Evolutionary conservation across 192 early-diverging fungal genomes (phyloP).

Genomic region (Phlyctochytrium planicorne): DNA sequence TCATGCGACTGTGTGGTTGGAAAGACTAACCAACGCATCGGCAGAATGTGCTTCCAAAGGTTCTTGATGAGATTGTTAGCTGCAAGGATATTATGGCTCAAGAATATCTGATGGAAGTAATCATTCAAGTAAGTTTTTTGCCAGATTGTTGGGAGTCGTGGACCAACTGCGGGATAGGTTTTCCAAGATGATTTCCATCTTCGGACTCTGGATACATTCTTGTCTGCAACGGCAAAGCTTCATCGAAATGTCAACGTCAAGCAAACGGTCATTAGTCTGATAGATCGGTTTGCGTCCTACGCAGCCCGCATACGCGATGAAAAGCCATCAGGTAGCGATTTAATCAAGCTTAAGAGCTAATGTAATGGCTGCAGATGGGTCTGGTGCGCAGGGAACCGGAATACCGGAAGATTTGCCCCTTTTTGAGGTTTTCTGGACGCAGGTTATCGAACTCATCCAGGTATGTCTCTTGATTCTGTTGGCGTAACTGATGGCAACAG

Average conservation of each 20-base stretch:
- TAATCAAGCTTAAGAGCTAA: too few species aligned
- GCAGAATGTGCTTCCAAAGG: conserved; percentile 79
- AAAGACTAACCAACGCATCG: not conserved
- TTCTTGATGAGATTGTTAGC: conserved; percentile 94
- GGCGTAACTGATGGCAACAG: conserved; percentile 34
- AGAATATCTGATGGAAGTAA: conserved; percentile 99
- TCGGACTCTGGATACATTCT: conserved; percentile 80
- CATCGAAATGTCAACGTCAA: conserved; percentile 95
- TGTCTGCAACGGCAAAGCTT: conserved; percentile 88
- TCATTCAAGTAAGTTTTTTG: conserved; percentile 77
- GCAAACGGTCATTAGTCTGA: conserved; percentile 90
- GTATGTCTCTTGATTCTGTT: conserved; percentile 30
- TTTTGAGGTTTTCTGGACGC: conserved; percentile 97
- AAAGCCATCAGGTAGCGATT: too few species aligned
- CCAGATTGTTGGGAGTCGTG: not conserved
- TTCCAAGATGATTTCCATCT: conserved; percentile 98
- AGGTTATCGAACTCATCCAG: conserved; percentile 90
- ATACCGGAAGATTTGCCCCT: conserved; percentile 85
- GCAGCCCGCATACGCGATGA: conserved; percentile 68
- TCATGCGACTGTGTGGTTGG: not conserved
- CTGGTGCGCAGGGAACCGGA: conserved; percentile 60
- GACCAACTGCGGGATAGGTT: conserved; percentile 46
- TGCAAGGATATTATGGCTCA: conserved; percentile 98
- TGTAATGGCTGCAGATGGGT: too few species aligned
- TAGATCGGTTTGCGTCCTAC: conserved; percentile 91